Base-by-base conservation (phyloP, 306 rosid species). In the Prunus kanzakura region DNA sequence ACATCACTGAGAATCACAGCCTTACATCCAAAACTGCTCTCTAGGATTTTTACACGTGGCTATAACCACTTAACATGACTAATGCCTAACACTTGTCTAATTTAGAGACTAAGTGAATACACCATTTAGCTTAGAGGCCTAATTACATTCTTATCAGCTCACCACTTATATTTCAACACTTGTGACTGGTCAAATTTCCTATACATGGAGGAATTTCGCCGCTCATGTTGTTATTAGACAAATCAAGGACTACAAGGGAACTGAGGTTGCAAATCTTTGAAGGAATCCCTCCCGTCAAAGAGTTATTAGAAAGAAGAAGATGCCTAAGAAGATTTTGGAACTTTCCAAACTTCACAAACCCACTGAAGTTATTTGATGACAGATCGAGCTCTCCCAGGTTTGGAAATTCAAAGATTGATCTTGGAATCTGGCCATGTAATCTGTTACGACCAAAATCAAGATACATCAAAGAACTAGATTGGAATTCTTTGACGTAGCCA, bases 301-400 rank as follows among this genome's bases (percentile, higher is more conserved):
- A 18, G 25, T 66, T 76, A 55, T 66, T 27, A 50, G 80, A 76
- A 11, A 74, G 70, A 50, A 45, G 6, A 20, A 73, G 9, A 1
- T 0, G 1, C 3, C 0, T 2, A 0, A 64, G 32, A 3, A 3
- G 16, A 51, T 45, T n/a, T 6, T 29, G 23, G 3, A 51, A 16
- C 65, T 35, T 23, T 1, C 41, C 41, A 4, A 76, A 35, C 19
- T 38, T 29, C 20, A 76, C 8, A 20, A 19, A 6, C 5, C 81
- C 81, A 52, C 30, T 67, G 25, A 77, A 20, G 35, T 41, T 38
- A 58, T 67, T 77, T 23, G 67, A 55, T 8, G 56, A 15, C 1
- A 77, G 58, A 45, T 8, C 6, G 6, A 76, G 14, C 0, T 0
- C 0, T 11, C 0, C 0, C 4, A 76, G 56, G 2, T 56, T 41